These are phyloP conservation scores for Phytophthora sojae DNA, from an alignment of 352 stramenopile species.

Conservation along the genomic window DNA sequence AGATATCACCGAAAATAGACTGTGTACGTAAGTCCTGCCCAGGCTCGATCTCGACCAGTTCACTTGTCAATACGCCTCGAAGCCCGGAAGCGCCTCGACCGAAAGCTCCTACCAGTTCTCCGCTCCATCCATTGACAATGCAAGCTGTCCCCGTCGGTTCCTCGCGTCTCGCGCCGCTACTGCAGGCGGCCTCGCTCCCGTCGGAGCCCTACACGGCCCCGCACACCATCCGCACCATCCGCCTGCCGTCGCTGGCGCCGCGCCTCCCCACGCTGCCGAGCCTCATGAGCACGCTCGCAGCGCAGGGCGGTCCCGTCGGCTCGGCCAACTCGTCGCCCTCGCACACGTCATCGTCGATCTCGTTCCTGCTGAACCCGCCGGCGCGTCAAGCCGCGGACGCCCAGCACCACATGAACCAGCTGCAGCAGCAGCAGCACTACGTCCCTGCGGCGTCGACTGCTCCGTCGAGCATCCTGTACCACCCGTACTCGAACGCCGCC, in stretches of 20 bases:
- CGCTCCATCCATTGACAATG: slow-evolving; percentile 27
- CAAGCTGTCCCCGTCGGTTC: slow-evolving; percentile 29
- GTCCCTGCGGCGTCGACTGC: slow-evolving; percentile 4
- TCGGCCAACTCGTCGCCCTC: slow-evolving; percentile 25
- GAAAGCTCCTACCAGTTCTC: no score
- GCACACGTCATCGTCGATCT: slow-evolving; percentile 38
- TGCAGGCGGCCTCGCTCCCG: slow-evolving; percentile 30
- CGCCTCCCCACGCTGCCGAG: slow-evolving; percentile 38
- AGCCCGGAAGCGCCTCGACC: slow-evolving; percentile 9
- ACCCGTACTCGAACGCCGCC: slow-evolving; percentile 30
- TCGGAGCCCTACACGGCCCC: slow-evolving; percentile 31
- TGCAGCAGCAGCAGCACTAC: slow-evolving; percentile 9
- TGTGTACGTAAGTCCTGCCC: no score
- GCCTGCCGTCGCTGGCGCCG: slow-evolving; percentile 44
- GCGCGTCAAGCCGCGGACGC: slow-evolving; percentile 6
- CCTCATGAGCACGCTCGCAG: slow-evolving; percentile 40
- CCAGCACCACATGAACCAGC: slow-evolving; percentile 17
- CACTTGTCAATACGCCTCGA: slow-evolving; percentile 30
- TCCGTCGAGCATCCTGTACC: slow-evolving; percentile 31
- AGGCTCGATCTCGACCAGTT: no score
- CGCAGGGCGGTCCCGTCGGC: slow-evolving; percentile 22
- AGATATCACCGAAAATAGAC: no score
- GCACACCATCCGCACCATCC: slow-evolving; percentile 36
- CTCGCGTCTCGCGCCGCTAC: slow-evolving; percentile 36
- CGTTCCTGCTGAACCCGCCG: slow-evolving; percentile 44